Base-by-base conservation (phyloP, 495 filamentous ascomycete genomes). In the Hypoxylon lienhwacheense region DNA sequence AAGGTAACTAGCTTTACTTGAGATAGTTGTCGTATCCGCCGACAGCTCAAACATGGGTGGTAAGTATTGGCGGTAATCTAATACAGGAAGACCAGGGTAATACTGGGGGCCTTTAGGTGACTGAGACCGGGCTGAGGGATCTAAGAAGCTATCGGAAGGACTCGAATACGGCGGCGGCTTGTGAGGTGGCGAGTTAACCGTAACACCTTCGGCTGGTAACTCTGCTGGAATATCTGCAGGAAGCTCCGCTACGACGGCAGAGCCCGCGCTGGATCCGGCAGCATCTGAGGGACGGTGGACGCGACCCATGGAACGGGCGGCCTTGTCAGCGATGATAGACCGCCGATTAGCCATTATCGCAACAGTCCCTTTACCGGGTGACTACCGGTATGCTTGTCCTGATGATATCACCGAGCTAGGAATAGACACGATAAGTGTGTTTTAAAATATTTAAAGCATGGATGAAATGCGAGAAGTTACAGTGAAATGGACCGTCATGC, bases 31-130 rank as follows among this genome's bases (percentile, higher is more conserved):
- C n/a, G 55, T 50, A 53, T 82, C 79, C 6, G 67, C 33, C 2
- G 77, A 78, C 3, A 79, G 64, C 15, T 70, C 71, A 47, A 77
- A 77, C 26, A 73, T 56, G 0, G 72, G 67, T 10, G 77, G 78
- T 5, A 55, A 65, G 66, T 80, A 82, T 21, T 77, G 73, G 12
- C 68, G 65, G 62, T 79, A 81, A 51, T 81, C 71, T 12, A 82
- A 66, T 6, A 59, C 16, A 0, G 78, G 77, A 15, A 82, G 76
- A 7, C 75, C 73, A 1, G 75, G 73, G 44, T 71, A 73, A 20
- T 48, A 49, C 34, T 70, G 67, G 6, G 68, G 67, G 17, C 61
- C 66, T 33, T 55, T 66, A 10, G 59, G 42, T 24, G 48, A n/a
- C 8, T 56, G 62, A 12, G 37, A 10, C 17, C 57, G 40, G 21